Conservation (phyloP, 2,329 filamentous ascomycete genomes). For the Aspergillus sp. region DNA sequence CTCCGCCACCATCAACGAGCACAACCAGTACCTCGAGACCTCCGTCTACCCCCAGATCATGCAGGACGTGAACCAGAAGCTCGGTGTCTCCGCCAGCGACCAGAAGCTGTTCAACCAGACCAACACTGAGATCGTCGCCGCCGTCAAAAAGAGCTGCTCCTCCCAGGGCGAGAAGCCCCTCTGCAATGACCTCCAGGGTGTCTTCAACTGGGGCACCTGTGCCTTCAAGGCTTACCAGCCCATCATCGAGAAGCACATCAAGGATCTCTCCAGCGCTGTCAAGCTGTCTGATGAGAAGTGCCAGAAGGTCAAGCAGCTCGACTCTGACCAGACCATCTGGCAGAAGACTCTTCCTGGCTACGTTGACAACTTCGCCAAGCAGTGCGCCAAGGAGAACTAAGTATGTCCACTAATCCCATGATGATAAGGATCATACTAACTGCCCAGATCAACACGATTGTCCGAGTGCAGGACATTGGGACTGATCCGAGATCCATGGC, state of each 20-base stretch:
- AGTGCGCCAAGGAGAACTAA: constrained; percentile 6
- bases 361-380: constrained; percentile 3
- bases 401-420: neutral
- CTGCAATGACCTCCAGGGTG: constrained; percentile 3
- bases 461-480: too few relatives aligned
- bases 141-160: constrained; percentile 5
- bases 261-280: neutral
- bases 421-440: too few relatives aligned
- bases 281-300: constrained; percentile 4
- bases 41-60: constrained; percentile 5
- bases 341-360: constrained; percentile 5
- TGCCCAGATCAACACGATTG: too few relatives aligned
- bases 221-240: constrained; percentile 5
- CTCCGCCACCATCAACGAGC: constrained; percentile 9
- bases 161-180: constrained; percentile 5
- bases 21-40: constrained; percentile 5
- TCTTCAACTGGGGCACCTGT: constrained; percentile 1
- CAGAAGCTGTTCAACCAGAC: constrained; percentile 4
- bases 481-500: too few relatives aligned
- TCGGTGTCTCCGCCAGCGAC: constrained; percentile 2
- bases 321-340: constrained; percentile 3
- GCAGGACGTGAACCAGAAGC: constrained; percentile 2
- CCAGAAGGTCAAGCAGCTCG: constrained; percentile 3
- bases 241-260: constrained; percentile 1
- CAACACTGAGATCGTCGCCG: constrained; percentile 1